These are phyloP conservation scores for Flammula alnicola DNA, from an alignment of 1,284 basidiomycete genomes.

Conservation along the genomic window DNA sequence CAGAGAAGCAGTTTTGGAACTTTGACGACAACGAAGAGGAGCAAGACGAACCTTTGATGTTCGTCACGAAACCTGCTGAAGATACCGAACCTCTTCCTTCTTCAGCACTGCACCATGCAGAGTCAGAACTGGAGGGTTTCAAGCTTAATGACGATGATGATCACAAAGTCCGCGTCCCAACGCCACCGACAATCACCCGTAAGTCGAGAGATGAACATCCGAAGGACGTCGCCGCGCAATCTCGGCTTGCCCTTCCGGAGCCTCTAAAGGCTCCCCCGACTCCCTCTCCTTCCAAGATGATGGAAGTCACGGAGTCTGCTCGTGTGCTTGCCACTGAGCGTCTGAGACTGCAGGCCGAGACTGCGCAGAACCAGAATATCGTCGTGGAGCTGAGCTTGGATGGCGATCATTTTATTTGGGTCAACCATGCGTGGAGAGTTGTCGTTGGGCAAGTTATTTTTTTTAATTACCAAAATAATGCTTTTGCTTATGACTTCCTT, in stretches of 20 bases:
- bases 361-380: conserved; percentile 92
- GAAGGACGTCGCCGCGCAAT: conserved; percentile 46
- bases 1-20: conserved; percentile 99
- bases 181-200: conserved; percentile 53
- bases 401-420: conserved; percentile 90
- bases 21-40: conserved; percentile 95
- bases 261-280: conserved; percentile 37
- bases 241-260: conserved; percentile 36
- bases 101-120: conserved; percentile 43
- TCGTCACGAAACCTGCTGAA: conserved; percentile 85
- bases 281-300: conserved; percentile 47
- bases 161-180: conserved; percentile 50
- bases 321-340: conserved; percentile 84
- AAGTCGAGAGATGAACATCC: conserved; percentile 62
- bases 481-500: conserved; percentile 1
- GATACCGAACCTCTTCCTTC: conserved; percentile 52
- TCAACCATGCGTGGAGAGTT: conserved; percentile 93
- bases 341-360: conserved; percentile 85
- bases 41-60: conserved; percentile 85
- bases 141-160: conserved; percentile 63
- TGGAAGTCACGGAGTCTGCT: conserved; percentile 69
- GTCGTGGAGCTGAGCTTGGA: conserved; percentile 95
- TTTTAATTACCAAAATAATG: conserved; percentile 13
- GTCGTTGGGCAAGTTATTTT: conserved; percentile 82
- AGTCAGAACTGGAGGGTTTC: conserved; percentile 50